phyloP scores from a whole-genome alignment of 1,284 basidiomycete species.

The Coriolopsis trogii region DNA sequence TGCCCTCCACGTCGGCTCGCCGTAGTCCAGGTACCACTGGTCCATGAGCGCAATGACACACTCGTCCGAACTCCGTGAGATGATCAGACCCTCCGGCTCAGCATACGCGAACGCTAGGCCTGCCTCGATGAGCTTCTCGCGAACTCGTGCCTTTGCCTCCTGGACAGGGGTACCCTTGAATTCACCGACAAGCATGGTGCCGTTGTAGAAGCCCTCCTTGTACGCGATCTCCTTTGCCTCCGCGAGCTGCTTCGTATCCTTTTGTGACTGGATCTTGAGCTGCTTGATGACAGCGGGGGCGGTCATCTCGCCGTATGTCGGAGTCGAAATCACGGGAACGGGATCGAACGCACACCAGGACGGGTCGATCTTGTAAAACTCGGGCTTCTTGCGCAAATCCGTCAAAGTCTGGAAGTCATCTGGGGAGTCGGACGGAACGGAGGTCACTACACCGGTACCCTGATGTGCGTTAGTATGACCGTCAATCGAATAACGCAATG shows the following conservation, averaged over 20 bases:
- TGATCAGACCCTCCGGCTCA: constrained; percentile 93
- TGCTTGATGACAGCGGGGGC: constrained; percentile 88
- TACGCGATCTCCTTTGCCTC: constrained; percentile 99
- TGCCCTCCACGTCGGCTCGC: constrained; percentile 87
- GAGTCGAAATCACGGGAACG: constrained; percentile 87
- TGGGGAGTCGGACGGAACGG: constrained; percentile 97
- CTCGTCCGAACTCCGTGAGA: constrained; percentile 91
- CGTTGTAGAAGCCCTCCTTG: constrained; percentile 98
- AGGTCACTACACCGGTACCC: constrained; percentile 99
- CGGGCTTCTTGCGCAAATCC: constrained; percentile 96
- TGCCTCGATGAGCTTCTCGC: constrained; percentile 81
- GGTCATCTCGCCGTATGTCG: constrained; percentile 90
- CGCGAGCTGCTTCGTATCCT: constrained; percentile 90
- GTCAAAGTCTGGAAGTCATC: constrained; percentile 93
- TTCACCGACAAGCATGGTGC: constrained; percentile 88
- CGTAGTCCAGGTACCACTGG: constrained; percentile 99
- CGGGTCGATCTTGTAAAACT: constrained; percentile 95
- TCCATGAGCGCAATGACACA: constrained; percentile 98
- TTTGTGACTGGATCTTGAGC: constrained; percentile 95
- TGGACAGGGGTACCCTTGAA: constrained; percentile 88
- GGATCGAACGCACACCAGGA: constrained; percentile 88
- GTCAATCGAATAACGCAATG: too few relatives aligned
- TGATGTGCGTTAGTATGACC: constrained; percentile 30
- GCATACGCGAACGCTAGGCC: constrained; percentile 90
- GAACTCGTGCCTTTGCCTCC: constrained; percentile 90